phyloP scores from a whole-genome alignment of 2,329 filamentous ascomycete species.

The Passalora sequoiae region DNA sequence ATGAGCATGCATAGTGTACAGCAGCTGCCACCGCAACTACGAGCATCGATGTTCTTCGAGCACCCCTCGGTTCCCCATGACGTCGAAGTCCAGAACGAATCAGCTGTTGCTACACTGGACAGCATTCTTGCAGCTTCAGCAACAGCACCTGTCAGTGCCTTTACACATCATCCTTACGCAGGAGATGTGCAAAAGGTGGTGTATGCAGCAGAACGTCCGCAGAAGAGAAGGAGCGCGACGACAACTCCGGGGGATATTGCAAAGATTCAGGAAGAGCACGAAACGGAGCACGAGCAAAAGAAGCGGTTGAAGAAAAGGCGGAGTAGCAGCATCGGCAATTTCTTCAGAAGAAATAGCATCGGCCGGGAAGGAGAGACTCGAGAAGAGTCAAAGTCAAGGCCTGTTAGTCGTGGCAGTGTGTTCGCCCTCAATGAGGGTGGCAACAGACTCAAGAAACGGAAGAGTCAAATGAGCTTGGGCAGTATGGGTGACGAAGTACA shows the following conservation, averaged over 20 bases:
- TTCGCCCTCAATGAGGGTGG: constrained; percentile 29
- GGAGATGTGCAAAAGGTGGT: constrained; percentile 70
- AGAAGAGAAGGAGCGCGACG: constrained; percentile 18
- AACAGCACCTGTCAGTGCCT: constrained; percentile 79
- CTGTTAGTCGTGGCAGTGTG: constrained; percentile 28
- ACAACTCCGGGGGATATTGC: constrained; percentile 8
- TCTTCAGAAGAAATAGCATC: constrained; percentile 30
- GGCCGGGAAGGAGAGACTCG: constrained; percentile 37
- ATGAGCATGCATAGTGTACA: constrained; percentile 35
- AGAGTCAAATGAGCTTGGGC: constrained; percentile 32
- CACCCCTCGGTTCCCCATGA: constrained; percentile 54
- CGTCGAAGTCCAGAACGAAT: constrained; percentile 62
- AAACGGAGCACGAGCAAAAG: constrained; percentile 7
- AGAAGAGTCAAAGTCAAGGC: constrained; percentile 16
- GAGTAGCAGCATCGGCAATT: constrained; percentile 30
- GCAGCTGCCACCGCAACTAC: constrained; percentile 71
- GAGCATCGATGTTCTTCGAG: constrained; percentile 91
- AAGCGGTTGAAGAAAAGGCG: constrained; percentile 23
- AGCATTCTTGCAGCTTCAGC: constrained; percentile 88
- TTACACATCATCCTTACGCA: constrained; percentile 81
- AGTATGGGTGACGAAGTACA: constrained; percentile 24
- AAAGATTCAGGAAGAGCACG: not conserved
- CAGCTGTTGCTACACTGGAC: constrained; percentile 82
- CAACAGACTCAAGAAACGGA: constrained; percentile 33
- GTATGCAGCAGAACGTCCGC: constrained; percentile 51